phyloP scores from a whole-genome alignment of 2,329 filamentous ascomycete species.

The Rhynchosporium agropyri region DNA sequence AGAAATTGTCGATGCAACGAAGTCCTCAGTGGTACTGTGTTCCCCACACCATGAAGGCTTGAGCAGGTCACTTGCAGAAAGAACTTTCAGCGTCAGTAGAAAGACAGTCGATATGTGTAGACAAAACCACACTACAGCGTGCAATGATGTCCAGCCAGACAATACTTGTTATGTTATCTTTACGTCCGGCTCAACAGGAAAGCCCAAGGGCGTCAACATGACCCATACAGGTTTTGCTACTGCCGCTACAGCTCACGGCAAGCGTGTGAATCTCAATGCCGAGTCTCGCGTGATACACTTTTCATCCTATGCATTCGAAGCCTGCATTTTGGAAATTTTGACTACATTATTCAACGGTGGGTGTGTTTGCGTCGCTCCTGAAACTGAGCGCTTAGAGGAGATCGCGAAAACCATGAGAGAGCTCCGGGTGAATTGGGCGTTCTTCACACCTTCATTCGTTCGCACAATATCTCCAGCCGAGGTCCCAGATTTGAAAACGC shows the following conservation, averaged over 20 bases:
- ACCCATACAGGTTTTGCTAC: slow-evolving; percentile 22
- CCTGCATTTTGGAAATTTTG: slow-evolving; percentile 25
- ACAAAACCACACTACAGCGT: background rate
- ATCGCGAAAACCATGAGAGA: slow-evolving; percentile 38
- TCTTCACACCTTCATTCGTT: slow-evolving; percentile 37
- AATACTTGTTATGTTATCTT: slow-evolving; percentile 24
- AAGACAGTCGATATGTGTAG: slow-evolving; percentile 9
- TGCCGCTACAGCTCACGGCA: slow-evolving; percentile 3
- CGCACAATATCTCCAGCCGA: slow-evolving; percentile 28
- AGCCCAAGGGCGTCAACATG: slow-evolving; percentile 28
- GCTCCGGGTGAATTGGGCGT: slow-evolving; percentile 32
- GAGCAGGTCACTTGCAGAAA: background rate
- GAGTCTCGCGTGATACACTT: slow-evolving; percentile 21
- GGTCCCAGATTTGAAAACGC: slow-evolving; percentile 32
- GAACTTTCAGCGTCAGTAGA: slow-evolving; percentile 7
- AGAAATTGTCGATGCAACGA: slow-evolving; percentile 13
- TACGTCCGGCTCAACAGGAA: slow-evolving; percentile 31
- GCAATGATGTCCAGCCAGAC: slow-evolving; percentile 4
- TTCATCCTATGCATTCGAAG: slow-evolving; percentile 28
- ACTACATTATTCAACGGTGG: slow-evolving; percentile 42
- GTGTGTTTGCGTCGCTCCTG: slow-evolving; percentile 46
- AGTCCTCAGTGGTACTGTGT: slow-evolving; percentile 6
- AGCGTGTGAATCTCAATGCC: slow-evolving; percentile 4
- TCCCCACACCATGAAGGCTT: slow-evolving; percentile 9
- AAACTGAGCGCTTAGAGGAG: slow-evolving; percentile 44